Conservation (phyloP, 345 rosid genomes). For the Clausena lansium region DNA sequence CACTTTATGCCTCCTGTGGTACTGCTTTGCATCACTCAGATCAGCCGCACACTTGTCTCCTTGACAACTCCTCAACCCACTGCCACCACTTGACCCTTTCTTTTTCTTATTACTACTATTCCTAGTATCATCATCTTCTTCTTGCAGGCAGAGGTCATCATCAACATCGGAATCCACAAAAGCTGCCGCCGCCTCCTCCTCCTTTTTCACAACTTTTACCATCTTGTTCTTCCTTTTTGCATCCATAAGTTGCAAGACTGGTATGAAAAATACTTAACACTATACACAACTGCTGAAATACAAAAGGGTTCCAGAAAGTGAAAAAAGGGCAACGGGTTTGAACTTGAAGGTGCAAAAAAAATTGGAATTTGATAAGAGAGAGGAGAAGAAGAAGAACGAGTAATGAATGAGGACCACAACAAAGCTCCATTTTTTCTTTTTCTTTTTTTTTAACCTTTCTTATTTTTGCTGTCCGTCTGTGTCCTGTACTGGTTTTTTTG, state of each 20-base stretch:
- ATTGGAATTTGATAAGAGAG: neutral
- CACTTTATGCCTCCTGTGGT: constrained; percentile 71
- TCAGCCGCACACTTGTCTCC: constrained; percentile 60
- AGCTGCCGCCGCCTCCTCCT: constrained; percentile 5
- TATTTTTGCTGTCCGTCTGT: neutral
- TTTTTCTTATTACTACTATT: constrained; percentile 29
- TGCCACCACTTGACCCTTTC: constrained; percentile 28
- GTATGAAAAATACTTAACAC: neutral
- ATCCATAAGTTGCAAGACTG: constrained; percentile 18
- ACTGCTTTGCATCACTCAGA: constrained; percentile 54
- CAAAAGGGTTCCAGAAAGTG: neutral
- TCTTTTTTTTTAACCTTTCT: neutral
- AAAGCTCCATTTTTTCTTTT: constrained; percentile 14
- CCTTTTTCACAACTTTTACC: constrained; percentile 27
- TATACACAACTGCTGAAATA: neutral
- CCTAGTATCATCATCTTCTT: constrained; percentile 16
- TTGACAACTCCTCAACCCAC: constrained; percentile 50
- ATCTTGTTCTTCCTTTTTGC: constrained; percentile 27
- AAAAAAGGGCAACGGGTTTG: neutral
- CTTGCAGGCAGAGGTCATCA: constrained; percentile 11
- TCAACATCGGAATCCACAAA: constrained; percentile 24
- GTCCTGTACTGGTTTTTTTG: neutral
- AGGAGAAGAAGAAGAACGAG: constrained; percentile 1
- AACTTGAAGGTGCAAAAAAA: neutral
- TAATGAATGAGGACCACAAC: constrained; percentile 37